phyloP scores from a whole-genome alignment of 495 filamentous ascomycete species.

The Tetracladium setigerum region DNA sequence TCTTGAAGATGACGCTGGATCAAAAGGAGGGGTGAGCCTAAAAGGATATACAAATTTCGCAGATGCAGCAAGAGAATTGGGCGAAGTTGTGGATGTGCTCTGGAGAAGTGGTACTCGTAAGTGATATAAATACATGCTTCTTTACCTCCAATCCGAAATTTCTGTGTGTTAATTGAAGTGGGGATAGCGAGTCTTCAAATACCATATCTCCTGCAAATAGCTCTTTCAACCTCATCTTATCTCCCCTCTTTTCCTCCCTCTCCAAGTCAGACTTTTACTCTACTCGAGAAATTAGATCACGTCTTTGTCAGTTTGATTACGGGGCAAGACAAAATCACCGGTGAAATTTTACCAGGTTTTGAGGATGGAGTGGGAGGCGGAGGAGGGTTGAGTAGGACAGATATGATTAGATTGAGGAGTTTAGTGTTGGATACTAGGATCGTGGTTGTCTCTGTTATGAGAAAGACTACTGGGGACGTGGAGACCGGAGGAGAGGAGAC shows the following conservation, averaged over 20 bases:
- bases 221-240: constrained; percentile 57
- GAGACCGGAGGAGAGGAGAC: constrained; percentile 9
- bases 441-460: constrained; percentile 56
- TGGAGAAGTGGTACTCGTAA: constrained; percentile 80
- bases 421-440: constrained; percentile 64
- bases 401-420: constrained; percentile 78
- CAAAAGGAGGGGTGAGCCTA: constrained; percentile 23
- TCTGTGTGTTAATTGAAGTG: constrained; percentile 1
- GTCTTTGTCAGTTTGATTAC: constrained; percentile 65
- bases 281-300: constrained; percentile 70
- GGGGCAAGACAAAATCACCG: constrained; percentile 58
- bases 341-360: constrained; percentile 59
- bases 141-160: not conserved
- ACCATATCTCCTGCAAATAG: constrained; percentile 71
- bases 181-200: constrained; percentile 68
- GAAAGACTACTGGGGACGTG: constrained; percentile 10
- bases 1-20: constrained; percentile 31
- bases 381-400: constrained; percentile 51
- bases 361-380: constrained; percentile 38
- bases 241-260: constrained; percentile 61
- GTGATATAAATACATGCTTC: constrained; percentile 29
- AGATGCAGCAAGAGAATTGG: constrained; percentile 63
- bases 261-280: constrained; percentile 50
- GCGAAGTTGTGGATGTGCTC: constrained; percentile 63
- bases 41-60: constrained; percentile 59